Conservation (phyloP, 495 filamentous ascomycete species). For the Podospora comata region DNA sequence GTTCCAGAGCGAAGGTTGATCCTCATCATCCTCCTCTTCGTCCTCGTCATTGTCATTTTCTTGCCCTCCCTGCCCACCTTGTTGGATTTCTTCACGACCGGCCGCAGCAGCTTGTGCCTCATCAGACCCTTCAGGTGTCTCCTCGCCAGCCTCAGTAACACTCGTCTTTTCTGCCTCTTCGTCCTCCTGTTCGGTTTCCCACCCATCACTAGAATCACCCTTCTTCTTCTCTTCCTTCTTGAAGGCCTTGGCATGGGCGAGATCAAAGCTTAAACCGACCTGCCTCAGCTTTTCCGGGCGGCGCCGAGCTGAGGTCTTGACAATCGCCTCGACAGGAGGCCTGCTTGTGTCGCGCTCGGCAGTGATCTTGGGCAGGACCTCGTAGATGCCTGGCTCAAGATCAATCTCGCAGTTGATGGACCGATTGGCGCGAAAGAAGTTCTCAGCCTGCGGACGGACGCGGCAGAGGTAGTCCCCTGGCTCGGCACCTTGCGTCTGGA, state of each 20-base stretch:
- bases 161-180: conserved; percentile 28
- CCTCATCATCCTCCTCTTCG: conserved; percentile 3
- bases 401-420: conserved; percentile 80
- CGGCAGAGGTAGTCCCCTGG: conserved; percentile 72
- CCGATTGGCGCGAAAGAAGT: conserved; percentile 52
- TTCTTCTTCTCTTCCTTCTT: conserved; percentile 36
- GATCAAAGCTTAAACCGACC: conserved; percentile 76
- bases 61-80: neutral
- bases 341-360: conserved; percentile 54
- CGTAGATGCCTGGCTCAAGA: conserved; percentile 78
- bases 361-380: conserved; percentile 73
- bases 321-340: conserved; percentile 64
- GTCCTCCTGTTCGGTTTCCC: conserved; percentile 25
- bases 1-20: neutral
- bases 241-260: conserved; percentile 76
- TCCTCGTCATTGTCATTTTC: neutral
- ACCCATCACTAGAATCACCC: conserved; percentile 18
- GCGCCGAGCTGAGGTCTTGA: conserved; percentile 57
- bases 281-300: conserved; percentile 78
- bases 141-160: conserved; percentile 11
- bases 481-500: conserved; percentile 75
- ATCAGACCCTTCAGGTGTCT: neutral
- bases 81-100: neutral
- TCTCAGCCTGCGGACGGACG: conserved; percentile 57
- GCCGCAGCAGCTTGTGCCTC: neutral